Conservation (phyloP, 345 rosid species). For the Combretum micranthum region DNA sequence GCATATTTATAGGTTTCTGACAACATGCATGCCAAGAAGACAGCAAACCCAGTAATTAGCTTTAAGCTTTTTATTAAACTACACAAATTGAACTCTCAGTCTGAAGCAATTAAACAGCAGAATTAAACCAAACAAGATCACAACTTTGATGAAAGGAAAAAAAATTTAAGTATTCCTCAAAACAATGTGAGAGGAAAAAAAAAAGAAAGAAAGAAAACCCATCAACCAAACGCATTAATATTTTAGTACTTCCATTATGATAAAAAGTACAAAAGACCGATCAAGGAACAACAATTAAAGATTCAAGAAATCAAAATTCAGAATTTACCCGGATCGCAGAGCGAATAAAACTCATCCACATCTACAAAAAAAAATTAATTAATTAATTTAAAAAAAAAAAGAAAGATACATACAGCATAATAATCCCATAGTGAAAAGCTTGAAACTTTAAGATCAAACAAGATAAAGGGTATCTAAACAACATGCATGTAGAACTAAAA, state of each 20-base stretch:
- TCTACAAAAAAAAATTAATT: slow-evolving; percentile 45
- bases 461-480: neutral
- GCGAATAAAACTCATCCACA: slow-evolving; percentile 82
- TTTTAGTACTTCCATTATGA: too few species aligned
- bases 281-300: neutral
- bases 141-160: neutral
- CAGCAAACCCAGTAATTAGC: too few species aligned
- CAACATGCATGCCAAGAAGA: too few species aligned
- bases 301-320: neutral
- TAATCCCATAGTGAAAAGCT: neutral
- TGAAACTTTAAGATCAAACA: slow-evolving; percentile 1
- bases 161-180: neutral
- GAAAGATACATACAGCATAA: neutral
- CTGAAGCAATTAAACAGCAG: neutral
- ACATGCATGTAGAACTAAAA: neutral
- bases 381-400: too few species aligned
- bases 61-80: neutral
- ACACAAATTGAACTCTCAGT: neutral
- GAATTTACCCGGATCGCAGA: slow-evolving; percentile 92
- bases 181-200: neutral
- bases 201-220: neutral
- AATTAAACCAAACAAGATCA: slow-evolving; percentile 1
- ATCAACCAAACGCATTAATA: neutral
- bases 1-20: too few species aligned
- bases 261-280: neutral